phyloP scores from a whole-genome alignment of 2,329 filamentous ascomycete genomes.

The Periconia macrospinosa region DNA sequence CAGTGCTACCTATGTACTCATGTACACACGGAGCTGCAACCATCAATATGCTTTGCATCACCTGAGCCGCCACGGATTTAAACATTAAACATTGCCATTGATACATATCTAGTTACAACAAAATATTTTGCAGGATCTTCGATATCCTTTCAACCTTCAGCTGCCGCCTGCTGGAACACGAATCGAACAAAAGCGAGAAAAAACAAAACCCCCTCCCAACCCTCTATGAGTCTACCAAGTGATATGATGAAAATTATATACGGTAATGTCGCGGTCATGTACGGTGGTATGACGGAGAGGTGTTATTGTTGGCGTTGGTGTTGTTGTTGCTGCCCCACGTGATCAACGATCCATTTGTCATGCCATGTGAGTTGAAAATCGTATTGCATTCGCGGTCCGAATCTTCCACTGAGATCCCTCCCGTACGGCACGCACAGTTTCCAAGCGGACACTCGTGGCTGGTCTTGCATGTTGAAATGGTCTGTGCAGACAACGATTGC shows the following conservation, averaged over 20 bases:
- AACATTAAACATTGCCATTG: not conserved
- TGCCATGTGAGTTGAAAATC: slow-evolving; percentile 20
- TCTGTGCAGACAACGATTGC: slow-evolving; percentile 1
- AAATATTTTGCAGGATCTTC: not conserved
- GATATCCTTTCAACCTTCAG: too few relatives aligned
- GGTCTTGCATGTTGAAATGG: slow-evolving; percentile 14
- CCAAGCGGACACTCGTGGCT: slow-evolving; percentile 11
- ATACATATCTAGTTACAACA: not conserved
- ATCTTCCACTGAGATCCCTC: slow-evolving; percentile 17
- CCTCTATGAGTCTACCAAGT: too few relatives aligned
- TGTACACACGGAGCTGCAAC: too few relatives aligned
- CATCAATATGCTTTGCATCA: not conserved
- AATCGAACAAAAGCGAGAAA: too few relatives aligned
- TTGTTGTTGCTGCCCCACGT: not conserved
- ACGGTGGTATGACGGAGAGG: too few relatives aligned
- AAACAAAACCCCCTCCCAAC: too few relatives aligned
- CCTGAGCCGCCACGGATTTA: not conserved
- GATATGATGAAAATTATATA: too few relatives aligned
- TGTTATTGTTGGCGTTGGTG: too few relatives aligned
- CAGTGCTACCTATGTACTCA: too few relatives aligned
- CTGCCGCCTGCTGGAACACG: too few relatives aligned
- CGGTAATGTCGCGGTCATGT: too few relatives aligned
- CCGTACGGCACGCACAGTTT: slow-evolving; percentile 23
- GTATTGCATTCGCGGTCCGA: slow-evolving; percentile 27
- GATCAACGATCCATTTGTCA: slow-evolving; percentile 8